Evolutionary conservation across 2,329 filamentous ascomycete species (phyloP).

Genomic region (Pseudogymnoascus sp.): DNA sequence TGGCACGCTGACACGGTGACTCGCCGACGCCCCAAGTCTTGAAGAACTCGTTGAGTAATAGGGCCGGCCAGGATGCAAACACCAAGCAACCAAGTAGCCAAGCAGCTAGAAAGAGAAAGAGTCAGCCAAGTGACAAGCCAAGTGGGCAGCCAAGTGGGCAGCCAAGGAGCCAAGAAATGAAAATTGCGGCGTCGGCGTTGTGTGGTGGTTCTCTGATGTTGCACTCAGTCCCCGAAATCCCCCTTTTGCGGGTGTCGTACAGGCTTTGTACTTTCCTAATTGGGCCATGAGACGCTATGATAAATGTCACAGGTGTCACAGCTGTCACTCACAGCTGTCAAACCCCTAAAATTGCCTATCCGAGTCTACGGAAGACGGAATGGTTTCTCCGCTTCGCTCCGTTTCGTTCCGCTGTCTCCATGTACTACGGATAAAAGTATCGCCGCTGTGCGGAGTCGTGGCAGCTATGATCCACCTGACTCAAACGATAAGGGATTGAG

Average conservation of each 20-base stretch:
- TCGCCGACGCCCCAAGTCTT: background rate
- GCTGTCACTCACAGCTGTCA: background rate
- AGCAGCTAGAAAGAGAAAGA: background rate
- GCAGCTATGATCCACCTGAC: background rate
- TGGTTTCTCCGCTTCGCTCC: too few species aligned
- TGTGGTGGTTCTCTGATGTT: background rate
- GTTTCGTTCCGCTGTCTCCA: too few species aligned
- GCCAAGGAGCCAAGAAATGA: background rate
- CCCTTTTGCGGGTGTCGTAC: background rate
- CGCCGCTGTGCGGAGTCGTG: background rate
- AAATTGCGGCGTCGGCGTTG: background rate
- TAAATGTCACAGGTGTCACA: background rate
- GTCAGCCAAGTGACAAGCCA: background rate
- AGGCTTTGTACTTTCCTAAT: background rate
- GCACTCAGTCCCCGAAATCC: background rate
- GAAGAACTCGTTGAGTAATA: too few species aligned
- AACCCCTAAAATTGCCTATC: background rate
- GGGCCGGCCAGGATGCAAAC: background rate
- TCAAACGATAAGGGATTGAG: constrained; percentile 5
- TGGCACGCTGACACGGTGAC: background rate
- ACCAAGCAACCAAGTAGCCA: background rate
- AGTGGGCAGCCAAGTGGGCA: background rate
- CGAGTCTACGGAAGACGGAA: too few species aligned
- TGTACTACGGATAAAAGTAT: background rate
- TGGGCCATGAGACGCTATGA: background rate